phyloP scores from a whole-genome alignment of 2,329 filamentous ascomycete genomes.

The Uncinocarpus reesii region DNA sequence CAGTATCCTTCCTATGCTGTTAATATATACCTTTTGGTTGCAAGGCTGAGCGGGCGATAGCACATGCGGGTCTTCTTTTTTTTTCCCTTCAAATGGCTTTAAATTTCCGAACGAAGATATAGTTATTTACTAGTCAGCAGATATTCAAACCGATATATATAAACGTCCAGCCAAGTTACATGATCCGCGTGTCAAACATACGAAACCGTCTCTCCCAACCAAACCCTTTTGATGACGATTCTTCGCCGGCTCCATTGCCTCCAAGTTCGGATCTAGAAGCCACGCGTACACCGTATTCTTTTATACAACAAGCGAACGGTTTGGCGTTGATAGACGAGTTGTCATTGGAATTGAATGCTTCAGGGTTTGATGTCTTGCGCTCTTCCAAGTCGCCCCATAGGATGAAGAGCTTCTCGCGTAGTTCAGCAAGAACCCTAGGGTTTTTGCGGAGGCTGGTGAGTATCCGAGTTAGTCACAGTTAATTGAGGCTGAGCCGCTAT shows the following conservation, averaged over 20 bases:
- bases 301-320: constrained; percentile 60
- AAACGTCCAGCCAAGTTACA: no score
- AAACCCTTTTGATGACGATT: constrained; percentile 20
- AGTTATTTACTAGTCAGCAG: no score
- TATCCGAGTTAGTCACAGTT: constrained; percentile 9
- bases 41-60: no score
- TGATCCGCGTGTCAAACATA: constrained; percentile 55
- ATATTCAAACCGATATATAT: no score
- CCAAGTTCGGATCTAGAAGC: constrained; percentile 18
- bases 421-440: constrained; percentile 36
- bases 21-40: no score
- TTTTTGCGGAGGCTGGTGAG: constrained; percentile 47
- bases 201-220: constrained; percentile 55
- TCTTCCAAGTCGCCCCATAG: constrained; percentile 85
- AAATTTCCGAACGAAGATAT: no score
- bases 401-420: constrained; percentile 62
- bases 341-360: constrained; percentile 15
- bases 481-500: background rate
- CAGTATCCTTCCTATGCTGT: no score
- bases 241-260: constrained; percentile 26
- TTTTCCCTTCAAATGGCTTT: no score
- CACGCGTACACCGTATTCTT: constrained; percentile 54
- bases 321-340: constrained; percentile 39
- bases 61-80: no score
- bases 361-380: constrained; percentile 40